Conservation (phyloP, 805 yeast species). For the Hanseniaspora lachancei region DNA sequence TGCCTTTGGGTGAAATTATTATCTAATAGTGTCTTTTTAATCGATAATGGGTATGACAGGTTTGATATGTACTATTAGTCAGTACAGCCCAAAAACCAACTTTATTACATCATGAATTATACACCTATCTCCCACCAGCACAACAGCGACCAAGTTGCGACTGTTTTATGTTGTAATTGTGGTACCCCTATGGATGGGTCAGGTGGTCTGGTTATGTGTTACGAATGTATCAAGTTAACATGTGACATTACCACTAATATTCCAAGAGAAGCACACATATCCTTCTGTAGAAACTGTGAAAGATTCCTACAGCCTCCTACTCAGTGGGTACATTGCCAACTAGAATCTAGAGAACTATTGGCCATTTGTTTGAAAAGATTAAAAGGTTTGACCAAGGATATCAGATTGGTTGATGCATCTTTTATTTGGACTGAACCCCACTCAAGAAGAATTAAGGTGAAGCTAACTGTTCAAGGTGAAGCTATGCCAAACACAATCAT, state of each 20-base stretch:
- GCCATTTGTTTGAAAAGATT: conserved; percentile 81
- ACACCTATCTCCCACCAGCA: conserved; percentile 29
- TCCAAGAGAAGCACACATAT: conserved; percentile 85
- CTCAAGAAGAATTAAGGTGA: conserved; percentile 83
- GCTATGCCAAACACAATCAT: conserved; percentile 83
- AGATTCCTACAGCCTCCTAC: conserved; percentile 87
- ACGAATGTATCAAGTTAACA: conserved; percentile 87
- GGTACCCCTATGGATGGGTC: conserved; percentile 98
- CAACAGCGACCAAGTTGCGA: conserved; percentile 40
- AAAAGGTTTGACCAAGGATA: conserved; percentile 66
- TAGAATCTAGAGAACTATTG: conserved; percentile 83
- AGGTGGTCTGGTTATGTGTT: conserved; percentile 83
- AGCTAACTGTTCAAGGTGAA: conserved; percentile 91
- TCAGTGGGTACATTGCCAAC: conserved; percentile 82
- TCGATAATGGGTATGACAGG: no score
- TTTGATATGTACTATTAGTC: no score
- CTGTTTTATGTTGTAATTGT: conserved; percentile 95
- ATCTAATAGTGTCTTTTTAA: no score
- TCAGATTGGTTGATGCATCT: conserved; percentile 80
- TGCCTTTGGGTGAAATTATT: not conserved
- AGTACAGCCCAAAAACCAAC: no score
- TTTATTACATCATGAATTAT: conserved; percentile 24
- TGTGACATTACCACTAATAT: conserved; percentile 89
- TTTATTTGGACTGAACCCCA: conserved; percentile 99
- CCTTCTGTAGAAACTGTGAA: conserved; percentile 95